Conservation (phyloP, 108 stramenopile species). For the Pseudonitzschia multiseries region DNA sequence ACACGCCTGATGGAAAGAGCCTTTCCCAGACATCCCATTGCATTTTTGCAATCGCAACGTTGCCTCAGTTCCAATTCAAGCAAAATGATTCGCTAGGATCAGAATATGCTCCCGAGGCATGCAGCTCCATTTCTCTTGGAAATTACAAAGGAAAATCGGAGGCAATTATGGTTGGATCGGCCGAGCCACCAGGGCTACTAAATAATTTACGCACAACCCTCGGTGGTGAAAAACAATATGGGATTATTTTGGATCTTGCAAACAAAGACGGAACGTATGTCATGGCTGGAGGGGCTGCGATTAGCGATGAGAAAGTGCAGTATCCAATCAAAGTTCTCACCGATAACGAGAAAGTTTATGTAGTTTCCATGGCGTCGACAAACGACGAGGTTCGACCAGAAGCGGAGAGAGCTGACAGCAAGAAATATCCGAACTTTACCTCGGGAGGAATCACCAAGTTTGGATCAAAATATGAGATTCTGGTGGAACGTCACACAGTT, state of each 20-base stretch:
- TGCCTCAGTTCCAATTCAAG: conserved; percentile 25
- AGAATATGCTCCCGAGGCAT: conserved; percentile 20
- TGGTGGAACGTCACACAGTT: conserved; percentile 27
- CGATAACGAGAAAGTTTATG: conserved; percentile 16
- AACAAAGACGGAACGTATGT: conserved; percentile 7
- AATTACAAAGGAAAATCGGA: conserved; percentile 6
- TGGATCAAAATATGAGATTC: conserved; percentile 31
- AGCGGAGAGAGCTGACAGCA: conserved; percentile 6
- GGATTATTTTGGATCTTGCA: conserved; percentile 23
- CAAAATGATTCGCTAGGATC: conserved; percentile 24
- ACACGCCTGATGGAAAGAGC: conserved; percentile 12
- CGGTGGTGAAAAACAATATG: conserved; percentile 29
- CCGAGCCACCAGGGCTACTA: conserved; percentile 29
- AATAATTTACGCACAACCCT: conserved; percentile 3
- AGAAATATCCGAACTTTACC: conserved; percentile 35
- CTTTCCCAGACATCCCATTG: conserved; percentile 14
- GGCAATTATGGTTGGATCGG: conserved; percentile 27
- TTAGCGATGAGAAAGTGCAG: conserved; percentile 21
- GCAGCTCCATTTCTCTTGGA: conserved; percentile 25
- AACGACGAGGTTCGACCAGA: conserved; percentile 21
- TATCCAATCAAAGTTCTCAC: conserved; percentile 23
- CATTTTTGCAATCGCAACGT: conserved; percentile 20
- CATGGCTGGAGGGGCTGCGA: conserved; percentile 21
- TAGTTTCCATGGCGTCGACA: conserved; percentile 32
- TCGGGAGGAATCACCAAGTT: conserved; percentile 35